Conservation (phyloP, 148 eudicot genomes). For the Spergularia marina region DNA sequence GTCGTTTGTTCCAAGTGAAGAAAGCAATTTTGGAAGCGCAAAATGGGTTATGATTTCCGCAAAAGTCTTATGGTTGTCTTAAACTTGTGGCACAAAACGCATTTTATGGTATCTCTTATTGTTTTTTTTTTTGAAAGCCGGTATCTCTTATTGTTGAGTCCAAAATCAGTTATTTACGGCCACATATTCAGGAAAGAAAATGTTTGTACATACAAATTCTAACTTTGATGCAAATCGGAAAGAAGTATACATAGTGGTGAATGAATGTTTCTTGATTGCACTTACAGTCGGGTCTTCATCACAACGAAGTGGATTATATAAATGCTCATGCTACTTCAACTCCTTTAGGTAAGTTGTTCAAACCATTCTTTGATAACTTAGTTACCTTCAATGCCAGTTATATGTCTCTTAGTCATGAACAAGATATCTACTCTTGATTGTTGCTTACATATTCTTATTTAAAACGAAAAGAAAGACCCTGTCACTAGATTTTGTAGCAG, state of each 20-base stretch:
- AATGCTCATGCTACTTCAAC: slow-evolving; percentile 99
- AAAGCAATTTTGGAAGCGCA: not conserved
- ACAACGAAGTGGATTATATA: slow-evolving; percentile 77
- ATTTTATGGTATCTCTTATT: too few species aligned
- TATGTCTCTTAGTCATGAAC: not conserved
- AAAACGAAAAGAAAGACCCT: not conserved
- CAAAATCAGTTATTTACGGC: not conserved
- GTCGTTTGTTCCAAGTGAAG: too few species aligned
- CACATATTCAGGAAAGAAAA: not conserved
- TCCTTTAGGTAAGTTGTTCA: slow-evolving; percentile 58
- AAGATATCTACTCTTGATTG: not conserved
- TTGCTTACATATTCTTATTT: not conserved
- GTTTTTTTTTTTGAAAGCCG: too few species aligned
- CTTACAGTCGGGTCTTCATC: slow-evolving; percentile 74
- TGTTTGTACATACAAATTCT: not conserved
- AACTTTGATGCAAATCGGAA: not conserved
- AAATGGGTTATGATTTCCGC: not conserved
- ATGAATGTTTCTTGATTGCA: slow-evolving; percentile 18
- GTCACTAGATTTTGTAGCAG: slow-evolving; percentile 1
- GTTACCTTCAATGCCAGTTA: not conserved
- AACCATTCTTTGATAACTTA: slow-evolving; percentile 4
- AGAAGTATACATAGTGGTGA: not conserved
- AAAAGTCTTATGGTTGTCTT: not conserved
- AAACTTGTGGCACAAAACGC: not conserved
- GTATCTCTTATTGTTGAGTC: too few species aligned